Base-by-base conservation (phyloP, 768 basidiomycete species). In the Chlorophyllum brunneum region DNA sequence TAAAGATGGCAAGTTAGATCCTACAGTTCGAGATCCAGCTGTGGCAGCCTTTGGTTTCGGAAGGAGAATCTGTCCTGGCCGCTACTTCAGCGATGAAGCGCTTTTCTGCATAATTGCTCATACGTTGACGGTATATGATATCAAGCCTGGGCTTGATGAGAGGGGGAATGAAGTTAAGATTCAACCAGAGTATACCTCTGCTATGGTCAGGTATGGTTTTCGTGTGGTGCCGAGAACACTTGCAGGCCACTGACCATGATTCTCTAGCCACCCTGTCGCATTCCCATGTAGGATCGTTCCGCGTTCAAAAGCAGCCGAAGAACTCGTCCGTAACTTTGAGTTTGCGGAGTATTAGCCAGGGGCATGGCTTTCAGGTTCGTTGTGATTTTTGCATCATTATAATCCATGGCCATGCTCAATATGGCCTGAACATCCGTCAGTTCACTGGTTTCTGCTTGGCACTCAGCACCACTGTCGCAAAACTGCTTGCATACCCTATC, bases 21-120 rank as follows among this genome's bases (percentile, higher is more conserved):
- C 51, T 20, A 27, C 54, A 9, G 48, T 58, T 13, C 45, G 54
- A 13, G 55, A 59, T 22, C 39, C 48, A 22, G 29, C 36, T 2
- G 45, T 24, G 11, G 50, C 51, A 6, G 55, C 56, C 1, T 63
- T 63, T 51, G 60, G 59, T 46, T 61, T 40, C 29, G 59, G 62
- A 31, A 51, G 61, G 29, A 31, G 62, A 20, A 59, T 64, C 18
- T 65, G 64, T 54, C 64, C 65, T 41, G 68, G 68, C 9, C 37
- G 49, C 2, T 52, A 58, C 39, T 44, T 67, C 9, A 64, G 61
- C 36, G 56, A 61, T 9, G 53, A 58, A 13, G 54, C 53, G 1
- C 27, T 66, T 11, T 60, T 55, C 39, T 43, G 61, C 15, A 48
- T 58, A 10, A 38, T 61, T 18, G 56, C 63, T 7, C 60, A 59